Evolutionary conservation across 805 yeast genomes (phyloP).

Genomic region (Starmerella sp.): DNA sequence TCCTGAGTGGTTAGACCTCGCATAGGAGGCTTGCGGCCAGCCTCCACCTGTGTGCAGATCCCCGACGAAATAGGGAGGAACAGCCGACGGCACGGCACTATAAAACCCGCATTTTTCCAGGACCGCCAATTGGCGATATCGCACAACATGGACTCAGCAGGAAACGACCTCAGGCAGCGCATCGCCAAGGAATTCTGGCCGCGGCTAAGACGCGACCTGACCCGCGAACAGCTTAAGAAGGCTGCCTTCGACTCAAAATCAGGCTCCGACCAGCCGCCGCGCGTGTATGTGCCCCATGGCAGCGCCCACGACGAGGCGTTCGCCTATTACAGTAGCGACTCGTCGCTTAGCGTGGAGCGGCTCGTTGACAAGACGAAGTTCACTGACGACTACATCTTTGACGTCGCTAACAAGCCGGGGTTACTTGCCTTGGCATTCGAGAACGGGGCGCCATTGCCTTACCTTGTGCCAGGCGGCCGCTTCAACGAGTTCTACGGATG

Average conservation of each 20-base stretch:
- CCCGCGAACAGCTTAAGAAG: slow-evolving; percentile 8
- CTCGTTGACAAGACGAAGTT: slow-evolving; percentile 49
- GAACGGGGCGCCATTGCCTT: slow-evolving; percentile 57
- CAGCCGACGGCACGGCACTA: not conserved
- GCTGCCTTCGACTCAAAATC: slow-evolving; percentile 13
- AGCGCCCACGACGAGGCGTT: not conserved
- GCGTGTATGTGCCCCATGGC: slow-evolving; percentile 9
- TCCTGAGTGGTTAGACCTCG: not conserved
- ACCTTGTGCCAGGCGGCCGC: slow-evolving; percentile 94
- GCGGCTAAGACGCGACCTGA: slow-evolving; percentile 13
- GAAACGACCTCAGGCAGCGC: slow-evolving; percentile 3
- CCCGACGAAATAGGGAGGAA: not conserved
- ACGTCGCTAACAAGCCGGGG: slow-evolving; percentile 76
- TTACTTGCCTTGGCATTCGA: slow-evolving; percentile 63
- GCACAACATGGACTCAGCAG: not conserved
- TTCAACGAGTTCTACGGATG: slow-evolving; percentile 95
- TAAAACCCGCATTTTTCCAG: no score
- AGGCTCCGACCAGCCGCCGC: not conserved
- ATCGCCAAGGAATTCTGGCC: slow-evolving; percentile 16
- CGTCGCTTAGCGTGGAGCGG: slow-evolving; percentile 54
- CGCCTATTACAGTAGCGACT: slow-evolving; percentile 5
- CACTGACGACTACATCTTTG: slow-evolving; percentile 63
- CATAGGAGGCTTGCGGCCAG: not conserved
- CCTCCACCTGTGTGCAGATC: not conserved
- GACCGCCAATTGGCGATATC: not conserved